These are phyloP conservation scores for Arabis alpina DNA, from an alignment of 345 rosid species.

Conservation along the genomic window DNA sequence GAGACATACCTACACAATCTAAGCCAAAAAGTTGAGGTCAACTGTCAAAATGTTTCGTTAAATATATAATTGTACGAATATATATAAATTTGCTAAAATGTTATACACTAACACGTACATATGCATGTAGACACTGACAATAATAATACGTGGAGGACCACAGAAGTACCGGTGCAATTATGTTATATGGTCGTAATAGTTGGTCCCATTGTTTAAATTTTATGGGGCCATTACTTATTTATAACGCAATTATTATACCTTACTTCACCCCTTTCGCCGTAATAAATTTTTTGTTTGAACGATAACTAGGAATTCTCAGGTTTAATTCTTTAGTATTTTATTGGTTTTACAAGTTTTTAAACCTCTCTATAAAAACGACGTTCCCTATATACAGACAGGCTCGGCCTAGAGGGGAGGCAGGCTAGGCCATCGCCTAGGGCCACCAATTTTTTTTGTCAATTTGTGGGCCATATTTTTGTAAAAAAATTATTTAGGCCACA, in stretches of 20 bases:
- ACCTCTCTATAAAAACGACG: background rate
- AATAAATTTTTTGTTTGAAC: background rate
- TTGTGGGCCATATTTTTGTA: too few species aligned
- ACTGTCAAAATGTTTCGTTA: constrained; percentile 22
- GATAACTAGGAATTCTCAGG: background rate
- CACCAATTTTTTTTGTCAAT: too few species aligned
- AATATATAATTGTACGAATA: background rate
- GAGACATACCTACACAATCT: constrained; percentile 1
- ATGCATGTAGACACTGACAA: background rate
- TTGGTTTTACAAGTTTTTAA: background rate
- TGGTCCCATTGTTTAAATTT: constrained; percentile 20
- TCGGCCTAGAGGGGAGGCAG: too few species aligned
- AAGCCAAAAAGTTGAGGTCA: constrained; percentile 18
- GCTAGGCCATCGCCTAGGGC: too few species aligned
- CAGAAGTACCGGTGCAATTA: background rate
- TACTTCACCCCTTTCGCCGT: background rate
- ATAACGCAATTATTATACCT: constrained; percentile 9
- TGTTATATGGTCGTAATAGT: constrained; percentile 14
- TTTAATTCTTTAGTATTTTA: background rate
- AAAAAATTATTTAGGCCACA: too few species aligned
- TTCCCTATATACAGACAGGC: too few species aligned
- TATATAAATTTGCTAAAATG: too few species aligned
- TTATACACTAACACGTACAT: background rate
- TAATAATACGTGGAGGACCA: constrained; percentile 20
- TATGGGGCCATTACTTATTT: constrained; percentile 23